These are phyloP conservation scores for Cryptococcus sp. DNA, from an alignment of 1,284 basidiomycete genomes.

Conservation along the genomic window DNA sequence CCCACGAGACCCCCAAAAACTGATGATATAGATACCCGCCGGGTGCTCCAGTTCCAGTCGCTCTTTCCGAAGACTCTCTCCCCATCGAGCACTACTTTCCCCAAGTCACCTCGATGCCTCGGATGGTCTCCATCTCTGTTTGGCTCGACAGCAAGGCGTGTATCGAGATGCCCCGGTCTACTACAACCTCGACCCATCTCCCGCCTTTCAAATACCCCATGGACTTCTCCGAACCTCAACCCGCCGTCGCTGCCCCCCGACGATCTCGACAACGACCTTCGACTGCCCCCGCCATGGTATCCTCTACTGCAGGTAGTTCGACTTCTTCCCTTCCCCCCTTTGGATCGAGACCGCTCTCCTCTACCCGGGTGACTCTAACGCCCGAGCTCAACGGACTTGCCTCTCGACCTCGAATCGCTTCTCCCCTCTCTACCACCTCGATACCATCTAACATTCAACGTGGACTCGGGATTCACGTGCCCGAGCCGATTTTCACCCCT, in stretches of 20 bases:
- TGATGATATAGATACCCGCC: constrained; percentile 28
- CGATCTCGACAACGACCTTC: constrained; percentile 10
- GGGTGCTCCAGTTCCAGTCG: constrained; percentile 27
- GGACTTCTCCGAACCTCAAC: constrained; percentile 5
- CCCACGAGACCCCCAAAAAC: neutral
- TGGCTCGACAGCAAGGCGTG: constrained; percentile 29
- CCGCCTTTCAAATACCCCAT: constrained; percentile 31
- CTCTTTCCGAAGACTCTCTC: constrained; percentile 22
- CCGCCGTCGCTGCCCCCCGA: neutral
- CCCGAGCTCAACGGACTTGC: neutral
- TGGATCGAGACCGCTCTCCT: neutral
- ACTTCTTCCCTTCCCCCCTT: neutral
- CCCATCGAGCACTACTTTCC: constrained; percentile 34
- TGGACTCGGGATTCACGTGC: constrained; percentile 1
- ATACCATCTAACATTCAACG: neutral
- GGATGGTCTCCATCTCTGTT: constrained; percentile 34
- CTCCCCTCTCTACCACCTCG: neutral
- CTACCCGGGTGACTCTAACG: neutral
- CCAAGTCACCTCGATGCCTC: constrained; percentile 26
- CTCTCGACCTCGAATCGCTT: neutral
- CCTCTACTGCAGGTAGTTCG: neutral
- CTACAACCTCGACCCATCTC: neutral
- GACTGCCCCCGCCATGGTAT: constrained; percentile 9
- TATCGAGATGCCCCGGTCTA: constrained; percentile 1
- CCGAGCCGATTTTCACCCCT: neutral